Evolutionary conservation across 1,284 basidiomycete genomes (phyloP).

Genomic region (Tremellales sp.): DNA sequence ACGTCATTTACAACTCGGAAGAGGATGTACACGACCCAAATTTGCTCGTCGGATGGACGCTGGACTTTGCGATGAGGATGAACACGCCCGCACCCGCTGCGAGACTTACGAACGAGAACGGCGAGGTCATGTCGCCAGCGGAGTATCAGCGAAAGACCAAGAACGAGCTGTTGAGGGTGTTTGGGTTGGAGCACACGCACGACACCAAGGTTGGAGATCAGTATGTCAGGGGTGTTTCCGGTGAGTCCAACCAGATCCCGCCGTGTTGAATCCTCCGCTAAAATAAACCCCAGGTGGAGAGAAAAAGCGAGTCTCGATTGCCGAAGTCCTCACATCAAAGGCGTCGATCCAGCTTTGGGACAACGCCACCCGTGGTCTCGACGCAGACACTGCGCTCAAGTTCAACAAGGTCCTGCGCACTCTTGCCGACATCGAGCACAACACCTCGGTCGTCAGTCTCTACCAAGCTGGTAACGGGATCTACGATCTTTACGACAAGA

Average conservation of each 20-base stretch:
- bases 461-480: slow-evolving; percentile 72
- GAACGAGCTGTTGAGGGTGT: slow-evolving; percentile 61
- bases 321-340: slow-evolving; percentile 62
- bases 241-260: slow-evolving; percentile 31
- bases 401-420: slow-evolving; percentile 68
- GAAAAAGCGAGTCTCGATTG: slow-evolving; percentile 65
- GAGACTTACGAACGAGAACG: slow-evolving; percentile 22
- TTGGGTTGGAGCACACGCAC: slow-evolving; percentile 69
- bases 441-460: slow-evolving; percentile 73
- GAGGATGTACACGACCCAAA: slow-evolving; percentile 43
- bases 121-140: slow-evolving; percentile 47
- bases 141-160: slow-evolving; percentile 52
- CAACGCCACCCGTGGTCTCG: slow-evolving; percentile 57
- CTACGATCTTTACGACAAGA: slow-evolving; percentile 61
- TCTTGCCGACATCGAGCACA: slow-evolving; percentile 70
- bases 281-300: slow-evolving; percentile 51
- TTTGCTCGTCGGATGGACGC: slow-evolving; percentile 40
- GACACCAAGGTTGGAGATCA: slow-evolving; percentile 76
- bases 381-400: slow-evolving; percentile 78
- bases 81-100: slow-evolving; percentile 29
- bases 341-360: slow-evolving; percentile 66
- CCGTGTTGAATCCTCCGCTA: not conserved
- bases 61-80: slow-evolving; percentile 42
- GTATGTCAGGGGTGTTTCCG: slow-evolving; percentile 68
- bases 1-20: slow-evolving; percentile 42